phyloP scores from a whole-genome alignment of 2,329 filamentous ascomycete species.

The Neofusicoccum cordaticola region DNA sequence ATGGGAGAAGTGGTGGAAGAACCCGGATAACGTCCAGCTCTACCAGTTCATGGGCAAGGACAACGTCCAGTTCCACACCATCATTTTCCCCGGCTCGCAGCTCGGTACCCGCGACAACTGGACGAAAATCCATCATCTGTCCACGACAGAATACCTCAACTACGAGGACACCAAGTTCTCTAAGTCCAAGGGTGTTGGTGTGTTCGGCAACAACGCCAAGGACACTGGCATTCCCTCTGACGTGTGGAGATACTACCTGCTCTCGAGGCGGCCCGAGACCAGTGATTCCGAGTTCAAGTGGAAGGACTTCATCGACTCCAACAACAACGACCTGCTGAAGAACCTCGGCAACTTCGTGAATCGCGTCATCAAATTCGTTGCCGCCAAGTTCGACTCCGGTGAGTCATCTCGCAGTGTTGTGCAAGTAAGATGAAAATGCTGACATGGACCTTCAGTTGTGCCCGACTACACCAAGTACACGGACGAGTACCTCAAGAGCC shows the following conservation, averaged over 20 bases:
- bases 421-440: background rate
- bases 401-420: background rate
- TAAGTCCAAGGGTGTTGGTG: constrained; percentile 84
- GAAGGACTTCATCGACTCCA: constrained; percentile 75
- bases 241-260: constrained; percentile 91
- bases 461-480: constrained; percentile 63
- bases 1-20: constrained; percentile 94
- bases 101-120: constrained; percentile 80
- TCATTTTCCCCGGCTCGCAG: constrained; percentile 87
- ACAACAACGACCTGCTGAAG: constrained; percentile 85
- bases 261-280: constrained; percentile 80
- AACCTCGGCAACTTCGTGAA: constrained; percentile 63
- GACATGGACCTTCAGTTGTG: constrained; percentile 44
- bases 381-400: constrained; percentile 68
- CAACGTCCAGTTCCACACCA: constrained; percentile 82
- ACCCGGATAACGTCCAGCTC: constrained; percentile 80
- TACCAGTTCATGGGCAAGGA: constrained; percentile 95
- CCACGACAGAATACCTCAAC: constrained; percentile 38
- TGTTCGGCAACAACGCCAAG: constrained; percentile 86
- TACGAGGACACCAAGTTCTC: constrained; percentile 75
- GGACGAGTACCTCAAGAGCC: constrained; percentile 38
- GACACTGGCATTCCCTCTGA: constrained; percentile 80
- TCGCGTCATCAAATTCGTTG: constrained; percentile 64
- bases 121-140: constrained; percentile 86
- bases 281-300: constrained; percentile 89